Conservation (phyloP, 352 stramenopile genomes). For the Blastocystis sp. region DNA sequence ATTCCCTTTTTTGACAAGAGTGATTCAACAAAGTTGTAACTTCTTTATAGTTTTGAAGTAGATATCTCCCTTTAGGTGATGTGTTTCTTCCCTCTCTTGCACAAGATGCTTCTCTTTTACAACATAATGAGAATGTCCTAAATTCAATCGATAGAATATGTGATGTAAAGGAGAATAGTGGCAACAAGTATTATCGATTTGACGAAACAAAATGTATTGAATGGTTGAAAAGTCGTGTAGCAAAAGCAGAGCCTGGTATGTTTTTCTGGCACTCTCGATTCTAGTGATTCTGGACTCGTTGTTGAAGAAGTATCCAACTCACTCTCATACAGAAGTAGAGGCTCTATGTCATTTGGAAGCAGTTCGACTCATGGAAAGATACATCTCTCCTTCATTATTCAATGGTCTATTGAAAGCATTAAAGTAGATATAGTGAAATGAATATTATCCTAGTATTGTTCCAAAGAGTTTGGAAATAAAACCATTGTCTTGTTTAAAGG, state of each 20-base stretch:
- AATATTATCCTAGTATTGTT: not conserved
- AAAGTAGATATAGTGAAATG: not conserved
- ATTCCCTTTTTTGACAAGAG: slow-evolving; percentile 23
- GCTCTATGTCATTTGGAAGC: not conserved
- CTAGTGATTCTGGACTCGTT: not conserved
- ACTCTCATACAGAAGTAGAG: not conserved
- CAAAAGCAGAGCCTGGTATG: not conserved
- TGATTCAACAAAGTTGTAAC: not conserved
- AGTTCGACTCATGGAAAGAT: not conserved
- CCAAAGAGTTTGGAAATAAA: not conserved
- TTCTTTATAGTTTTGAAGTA: not conserved
- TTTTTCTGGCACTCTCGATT: not conserved
- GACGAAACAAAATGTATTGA: not conserved
- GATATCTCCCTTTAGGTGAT: slow-evolving; percentile 9
- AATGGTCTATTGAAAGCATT: not conserved
- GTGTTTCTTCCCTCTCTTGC: not conserved
- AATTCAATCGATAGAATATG: not conserved
- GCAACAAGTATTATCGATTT: slow-evolving; percentile 24
- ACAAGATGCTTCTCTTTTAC: not conserved
- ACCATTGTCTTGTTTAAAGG: not conserved
- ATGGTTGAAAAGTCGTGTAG: not conserved
- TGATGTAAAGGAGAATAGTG: slow-evolving; percentile 1
- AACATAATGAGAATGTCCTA: not conserved
- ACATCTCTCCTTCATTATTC: not conserved
- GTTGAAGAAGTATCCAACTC: not conserved